These are phyloP conservation scores for Saturnispora diversa DNA, from an alignment of 805 yeast species.

Conservation along the genomic window DNA sequence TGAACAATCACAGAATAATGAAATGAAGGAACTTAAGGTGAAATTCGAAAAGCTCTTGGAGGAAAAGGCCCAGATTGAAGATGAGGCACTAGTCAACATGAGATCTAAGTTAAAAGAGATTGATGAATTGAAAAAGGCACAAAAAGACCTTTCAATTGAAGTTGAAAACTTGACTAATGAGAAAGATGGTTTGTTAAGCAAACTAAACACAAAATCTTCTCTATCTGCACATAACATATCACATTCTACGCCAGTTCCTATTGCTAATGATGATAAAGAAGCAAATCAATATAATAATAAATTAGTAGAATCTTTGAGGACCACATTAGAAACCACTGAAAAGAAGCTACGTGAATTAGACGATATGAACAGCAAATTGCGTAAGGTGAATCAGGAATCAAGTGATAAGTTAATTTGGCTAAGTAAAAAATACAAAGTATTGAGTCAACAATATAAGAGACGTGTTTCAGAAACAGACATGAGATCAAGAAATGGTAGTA, in stretches of 20 bases:
- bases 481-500: conserved; percentile 19
- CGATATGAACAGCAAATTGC: conserved; percentile 42
- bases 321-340: conserved; percentile 44
- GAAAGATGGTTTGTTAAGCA: conserved; percentile 10
- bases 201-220: conserved; percentile 2
- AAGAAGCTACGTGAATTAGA: conserved; percentile 50
- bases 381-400: conserved; percentile 58
- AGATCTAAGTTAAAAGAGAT: conserved; percentile 57
- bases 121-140: conserved; percentile 48
- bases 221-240: no score
- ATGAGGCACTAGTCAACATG: conserved; percentile 39
- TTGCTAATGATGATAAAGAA: no score
- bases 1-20: conserved; percentile 48
- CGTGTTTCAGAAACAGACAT: conserved; percentile 19
- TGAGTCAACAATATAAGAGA: conserved; percentile 49
- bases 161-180: conserved; percentile 12
- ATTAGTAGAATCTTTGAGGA: conserved; percentile 39
- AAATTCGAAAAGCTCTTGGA: conserved; percentile 46
- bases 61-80: conserved; percentile 55
- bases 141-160: conserved; percentile 29
- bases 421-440: conserved; percentile 57
- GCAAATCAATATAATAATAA: conserved; percentile 12
- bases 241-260: no score
- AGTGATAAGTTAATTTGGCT: conserved; percentile 58
- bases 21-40: conserved; percentile 46